A percentile compares a stretch with the other conserved stretches of the same genome.
Conservation (phyloP, 257 asterid species). For the Rubia yunnanensis region DNA sequence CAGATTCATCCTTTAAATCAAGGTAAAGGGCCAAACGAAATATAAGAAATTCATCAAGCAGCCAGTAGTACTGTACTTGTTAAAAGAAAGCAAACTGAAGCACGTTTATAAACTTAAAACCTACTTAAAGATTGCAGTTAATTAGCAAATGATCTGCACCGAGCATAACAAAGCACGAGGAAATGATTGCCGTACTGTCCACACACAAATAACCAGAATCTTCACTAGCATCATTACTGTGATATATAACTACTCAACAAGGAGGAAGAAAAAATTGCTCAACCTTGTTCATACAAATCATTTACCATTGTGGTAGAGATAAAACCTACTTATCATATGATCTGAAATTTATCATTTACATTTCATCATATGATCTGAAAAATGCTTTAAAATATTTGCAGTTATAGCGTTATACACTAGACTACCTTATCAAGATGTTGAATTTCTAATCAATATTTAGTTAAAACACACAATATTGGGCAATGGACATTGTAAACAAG, state of each 20-base stretch:
- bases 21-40: neutral
- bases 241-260: neutral
- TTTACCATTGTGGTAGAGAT: too few relatives aligned
- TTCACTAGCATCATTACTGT: neutral
- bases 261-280: neutral
- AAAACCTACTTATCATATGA: too few relatives aligned
- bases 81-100: neutral
- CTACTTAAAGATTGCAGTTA: neutral
- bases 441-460: too few relatives aligned
- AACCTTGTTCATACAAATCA: neutral
- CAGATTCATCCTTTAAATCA: neutral
- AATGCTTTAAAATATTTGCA: too few relatives aligned
- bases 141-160: too few relatives aligned
- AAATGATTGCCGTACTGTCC: too few relatives aligned
- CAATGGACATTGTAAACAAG: neutral
- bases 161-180: too few relatives aligned
- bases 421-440: too few relatives aligned
- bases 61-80: neutral
- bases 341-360: too few relatives aligned
- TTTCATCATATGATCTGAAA: neutral
- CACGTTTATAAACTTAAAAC: too few relatives aligned
- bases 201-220: neutral
- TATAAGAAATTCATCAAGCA: neutral
- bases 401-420: too few relatives aligned
- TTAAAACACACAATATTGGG: neutral